Base-by-base conservation (phyloP, 345 rosid species). In the Eucalyptus marginata region DNA sequence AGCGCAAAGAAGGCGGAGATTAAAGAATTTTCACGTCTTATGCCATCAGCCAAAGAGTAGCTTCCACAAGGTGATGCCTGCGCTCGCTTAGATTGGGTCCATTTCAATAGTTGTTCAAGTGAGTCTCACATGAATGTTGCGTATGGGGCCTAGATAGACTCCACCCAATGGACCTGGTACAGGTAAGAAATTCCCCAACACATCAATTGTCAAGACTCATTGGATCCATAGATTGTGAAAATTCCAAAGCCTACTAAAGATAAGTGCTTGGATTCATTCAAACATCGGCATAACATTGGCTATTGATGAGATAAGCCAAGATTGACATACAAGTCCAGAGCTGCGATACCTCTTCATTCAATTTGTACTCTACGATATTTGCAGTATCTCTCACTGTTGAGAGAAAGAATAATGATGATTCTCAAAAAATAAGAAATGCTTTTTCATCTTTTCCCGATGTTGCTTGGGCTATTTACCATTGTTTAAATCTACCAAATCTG, bases 101-200 rank as follows among this genome's bases (percentile, higher is more conserved):
- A 29, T 62, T 27, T 3, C 14, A 13, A 62, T 59, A 1, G 13
- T 59, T 27, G 33, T 29, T 27, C 31, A 27, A 2, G 33, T 27
- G 8, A 62, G 33, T 13, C 33, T 29, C 17, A 6, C 13, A 24
- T 27, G 13, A 24, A 10, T 5, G 7, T 11, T 3, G 13, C 64
- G 0, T 58, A 5, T 58, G 13, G 3, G 68, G 68, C 68, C 0
- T 62, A 62, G 9, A 56, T 27, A 27, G 8, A 27, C 2, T 62
- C 33, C 3, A 0, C 4, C 29, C 13, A 12, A 0, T 62, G 68
- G 68, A 27, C 16, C 17, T 2, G 7, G 33, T 27, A 29, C 8
- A 6, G 4, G 33, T 29, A 29, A 62, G 17, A 62, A 62, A 62
- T 62, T 27, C 68, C 31, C 33, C 0, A 1, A 62, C 29, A 12